These are phyloP conservation scores for Penicillium sp. DNA, from an alignment of 2,329 filamentous ascomycete genomes.

Conservation along the genomic window DNA sequence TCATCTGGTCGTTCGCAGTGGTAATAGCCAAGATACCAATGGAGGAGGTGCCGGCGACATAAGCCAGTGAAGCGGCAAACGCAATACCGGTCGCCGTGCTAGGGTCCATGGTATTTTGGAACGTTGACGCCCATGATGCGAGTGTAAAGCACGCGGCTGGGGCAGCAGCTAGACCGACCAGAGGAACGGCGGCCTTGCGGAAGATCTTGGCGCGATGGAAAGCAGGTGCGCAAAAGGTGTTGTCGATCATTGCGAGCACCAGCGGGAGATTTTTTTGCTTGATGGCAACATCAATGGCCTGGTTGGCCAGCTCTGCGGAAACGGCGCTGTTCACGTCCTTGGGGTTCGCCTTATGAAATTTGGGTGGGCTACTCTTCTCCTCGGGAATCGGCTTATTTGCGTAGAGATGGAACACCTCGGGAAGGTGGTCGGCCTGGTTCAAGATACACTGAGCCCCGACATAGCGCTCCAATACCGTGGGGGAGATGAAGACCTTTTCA, in stretches of 20 bases:
- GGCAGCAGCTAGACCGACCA: slow-evolving; percentile 41
- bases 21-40: slow-evolving; percentile 82
- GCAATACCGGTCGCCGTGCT: slow-evolving; percentile 73
- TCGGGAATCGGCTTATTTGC: slow-evolving; percentile 76
- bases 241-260: slow-evolving; percentile 75
- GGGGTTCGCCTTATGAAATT: slow-evolving; percentile 66
- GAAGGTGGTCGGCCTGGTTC: slow-evolving; percentile 72
- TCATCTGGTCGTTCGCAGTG: slow-evolving; percentile 93
- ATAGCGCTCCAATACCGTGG: slow-evolving; percentile 71
- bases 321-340: slow-evolving; percentile 72
- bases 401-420: slow-evolving; percentile 78
- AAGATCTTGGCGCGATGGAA: slow-evolving; percentile 49
- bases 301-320: slow-evolving; percentile 67
- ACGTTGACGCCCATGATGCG: slow-evolving; percentile 65
- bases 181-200: slow-evolving; percentile 42
- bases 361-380: slow-evolving; percentile 60
- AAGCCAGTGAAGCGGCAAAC: slow-evolving; percentile 79
- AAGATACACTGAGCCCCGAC: slow-evolving; percentile 75
- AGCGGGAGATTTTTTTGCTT: slow-evolving; percentile 74
- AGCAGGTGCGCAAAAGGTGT: slow-evolving; percentile 50
- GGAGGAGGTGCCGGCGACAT: slow-evolving; percentile 76
- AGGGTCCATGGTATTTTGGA: slow-evolving; percentile 77
- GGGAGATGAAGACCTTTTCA: slow-evolving; percentile 77
- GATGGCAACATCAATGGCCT: slow-evolving; percentile 78
- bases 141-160: slow-evolving; percentile 61